Evolutionary conservation across 352 stramenopile species (phyloP).

Genomic region (Phytophthora sojae): DNA sequence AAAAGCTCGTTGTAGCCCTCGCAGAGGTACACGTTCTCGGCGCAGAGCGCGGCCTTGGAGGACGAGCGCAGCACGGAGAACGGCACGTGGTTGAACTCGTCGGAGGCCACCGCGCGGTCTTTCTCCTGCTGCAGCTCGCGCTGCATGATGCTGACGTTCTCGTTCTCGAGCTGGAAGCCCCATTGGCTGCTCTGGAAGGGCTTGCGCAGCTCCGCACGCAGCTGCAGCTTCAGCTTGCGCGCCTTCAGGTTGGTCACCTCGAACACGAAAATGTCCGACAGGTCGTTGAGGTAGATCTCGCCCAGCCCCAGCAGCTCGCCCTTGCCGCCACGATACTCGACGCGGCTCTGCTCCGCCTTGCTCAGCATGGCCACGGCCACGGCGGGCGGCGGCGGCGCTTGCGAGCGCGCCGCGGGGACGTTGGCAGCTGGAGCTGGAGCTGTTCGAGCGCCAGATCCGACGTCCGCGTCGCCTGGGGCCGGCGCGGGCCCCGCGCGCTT

Average conservation of each 20-base stretch:
- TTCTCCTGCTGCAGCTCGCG: conserved; percentile 43
- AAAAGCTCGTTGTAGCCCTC: conserved; percentile 92
- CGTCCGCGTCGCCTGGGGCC: conserved; percentile 17
- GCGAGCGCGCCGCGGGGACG: not conserved
- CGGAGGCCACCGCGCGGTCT: conserved; percentile 34
- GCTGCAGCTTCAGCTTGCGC: conserved; percentile 59
- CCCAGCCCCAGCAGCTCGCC: conserved; percentile 71
- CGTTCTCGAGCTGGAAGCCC: conserved; percentile 90
- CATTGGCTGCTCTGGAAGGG: conserved; percentile 81
- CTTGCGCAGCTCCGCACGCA: conserved; percentile 82
- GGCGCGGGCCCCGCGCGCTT: conserved; percentile 39
- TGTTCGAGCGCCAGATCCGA: conserved; percentile 5
- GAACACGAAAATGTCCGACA: conserved; percentile 86
- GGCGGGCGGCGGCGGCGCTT: conserved; percentile 38
- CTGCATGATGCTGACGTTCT: conserved; percentile 79
- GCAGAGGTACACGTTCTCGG: conserved; percentile 84
- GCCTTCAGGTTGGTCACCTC: conserved; percentile 76
- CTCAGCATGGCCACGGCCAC: conserved; percentile 67
- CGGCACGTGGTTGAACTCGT: conserved; percentile 83
- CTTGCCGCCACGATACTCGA: conserved; percentile 61
- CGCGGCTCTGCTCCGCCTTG: conserved; percentile 61
- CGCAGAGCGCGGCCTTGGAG: conserved; percentile 68
- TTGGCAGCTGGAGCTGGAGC: not conserved
- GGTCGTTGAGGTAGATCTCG: conserved; percentile 89
- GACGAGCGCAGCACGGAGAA: conserved; percentile 76